A percentile compares a stretch with the other conserved stretches of the same genome.
Conservation (phyloP, 192 early-diverging fungal species). For the Thamnidium elegans region DNA sequence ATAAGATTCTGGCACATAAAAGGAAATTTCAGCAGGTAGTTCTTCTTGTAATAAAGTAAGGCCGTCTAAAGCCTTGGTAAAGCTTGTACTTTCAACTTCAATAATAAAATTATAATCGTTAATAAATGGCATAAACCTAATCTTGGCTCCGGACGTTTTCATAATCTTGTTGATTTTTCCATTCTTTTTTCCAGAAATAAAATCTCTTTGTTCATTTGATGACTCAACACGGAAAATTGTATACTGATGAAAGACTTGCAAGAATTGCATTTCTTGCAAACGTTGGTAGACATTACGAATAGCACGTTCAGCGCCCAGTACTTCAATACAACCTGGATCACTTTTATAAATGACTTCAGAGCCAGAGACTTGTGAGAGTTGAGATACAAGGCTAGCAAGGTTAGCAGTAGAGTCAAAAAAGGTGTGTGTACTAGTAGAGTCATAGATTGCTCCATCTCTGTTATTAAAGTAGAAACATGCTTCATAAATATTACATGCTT, state of each 20-base stretch:
- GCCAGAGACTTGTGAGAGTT: constrained; percentile 51
- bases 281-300: constrained; percentile 59
- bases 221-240: constrained; percentile 75
- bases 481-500: constrained; percentile 35
- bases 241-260: constrained; percentile 46
- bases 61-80: constrained; percentile 61
- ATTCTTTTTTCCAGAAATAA: constrained; percentile 86
- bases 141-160: constrained; percentile 65
- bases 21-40: constrained; percentile 83
- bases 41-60: constrained; percentile 72
- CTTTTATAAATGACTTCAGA: constrained; percentile 60
- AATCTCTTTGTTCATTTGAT: constrained; percentile 76
- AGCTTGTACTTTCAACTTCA: constrained; percentile 58
- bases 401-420: constrained; percentile 32
- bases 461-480: constrained; percentile 29
- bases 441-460: constrained; percentile 25
- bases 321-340: constrained; percentile 51
- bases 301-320: constrained; percentile 65
- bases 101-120: constrained; percentile 83
- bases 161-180: constrained; percentile 88
- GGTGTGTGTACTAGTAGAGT: background rate
- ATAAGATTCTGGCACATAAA: constrained; percentile 76
- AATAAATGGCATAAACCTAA: constrained; percentile 58
- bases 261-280: constrained; percentile 48
- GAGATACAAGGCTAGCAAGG: constrained; percentile 44